A percentile compares a stretch with the other conserved stretches of the same genome.
Evolutionary conservation across 208 protist species (phyloP).

Genomic region (Angomonas deanei): DNA sequence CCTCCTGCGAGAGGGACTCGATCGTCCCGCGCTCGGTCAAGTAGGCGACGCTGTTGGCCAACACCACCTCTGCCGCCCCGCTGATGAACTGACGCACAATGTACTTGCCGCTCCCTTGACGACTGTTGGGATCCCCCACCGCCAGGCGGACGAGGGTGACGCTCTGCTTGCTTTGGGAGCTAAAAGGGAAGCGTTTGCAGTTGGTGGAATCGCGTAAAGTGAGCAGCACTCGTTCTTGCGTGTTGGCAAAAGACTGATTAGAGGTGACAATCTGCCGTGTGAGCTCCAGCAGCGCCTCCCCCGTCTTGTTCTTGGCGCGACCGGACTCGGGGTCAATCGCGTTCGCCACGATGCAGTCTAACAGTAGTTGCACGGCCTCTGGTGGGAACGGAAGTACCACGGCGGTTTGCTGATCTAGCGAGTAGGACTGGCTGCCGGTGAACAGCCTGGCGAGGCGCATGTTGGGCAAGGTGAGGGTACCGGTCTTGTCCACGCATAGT

Average conservation of each 20-base stretch:
- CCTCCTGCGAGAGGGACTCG: constrained; percentile 27
- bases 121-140: not conserved
- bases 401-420: not conserved
- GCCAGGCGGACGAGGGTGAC: constrained; percentile 36
- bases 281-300: constrained; percentile 52
- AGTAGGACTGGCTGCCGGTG: constrained; percentile 17
- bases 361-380: constrained; percentile 27
- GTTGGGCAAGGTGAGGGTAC: constrained; percentile 90
- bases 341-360: constrained; percentile 63
- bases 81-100: constrained; percentile 36
- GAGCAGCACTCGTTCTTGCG: constrained; percentile 19
- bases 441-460: constrained; percentile 84
- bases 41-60: constrained; percentile 31
- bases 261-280: constrained; percentile 12
- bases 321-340: constrained; percentile 53
- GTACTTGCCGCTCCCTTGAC: constrained; percentile 4
- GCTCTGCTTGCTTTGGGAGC: constrained; percentile 67
- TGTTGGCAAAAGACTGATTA: constrained; percentile 14
- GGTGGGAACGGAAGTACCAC: constrained; percentile 16
- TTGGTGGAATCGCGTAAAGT: constrained; percentile 33
- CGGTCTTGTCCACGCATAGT: constrained; percentile 93
- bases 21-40: constrained; percentile 28
- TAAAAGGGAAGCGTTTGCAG: constrained; percentile 64
- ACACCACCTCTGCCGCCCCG: constrained; percentile 67
- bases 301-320: constrained; percentile 59